These are phyloP conservation scores for Hemileccinum impolitum DNA, from an alignment of 768 basidiomycete genomes.

Conservation along the genomic window DNA sequence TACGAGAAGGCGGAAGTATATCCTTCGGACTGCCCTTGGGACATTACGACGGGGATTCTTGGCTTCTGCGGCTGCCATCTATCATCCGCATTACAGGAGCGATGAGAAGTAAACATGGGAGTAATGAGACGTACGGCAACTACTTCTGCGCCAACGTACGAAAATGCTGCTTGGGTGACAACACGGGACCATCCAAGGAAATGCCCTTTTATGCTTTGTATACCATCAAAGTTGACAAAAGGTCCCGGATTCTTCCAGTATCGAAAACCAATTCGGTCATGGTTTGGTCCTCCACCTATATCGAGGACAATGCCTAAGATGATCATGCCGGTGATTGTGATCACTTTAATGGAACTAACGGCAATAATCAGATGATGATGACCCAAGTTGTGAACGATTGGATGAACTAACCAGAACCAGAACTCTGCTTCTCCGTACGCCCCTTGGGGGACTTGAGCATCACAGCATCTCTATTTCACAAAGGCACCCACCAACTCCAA, in stretches of 20 bases:
- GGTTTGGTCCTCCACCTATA: conserved; percentile 51
- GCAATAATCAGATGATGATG: not conserved
- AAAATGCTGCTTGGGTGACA: conserved; percentile 54
- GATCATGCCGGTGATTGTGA: conserved; percentile 40
- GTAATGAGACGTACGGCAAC: conserved; percentile 29
- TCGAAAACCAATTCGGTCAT: conserved; percentile 46
- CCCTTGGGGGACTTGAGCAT: conserved; percentile 12
- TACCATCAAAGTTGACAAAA: conserved; percentile 41
- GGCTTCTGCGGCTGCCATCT: conserved; percentile 42
- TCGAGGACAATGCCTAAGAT: conserved; percentile 44
- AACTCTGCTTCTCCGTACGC: conserved; percentile 45
- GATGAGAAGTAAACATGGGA: not conserved
- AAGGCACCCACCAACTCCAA: conserved; percentile 30
- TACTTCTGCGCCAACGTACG: conserved; percentile 52
- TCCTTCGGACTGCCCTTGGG: conserved; percentile 34
- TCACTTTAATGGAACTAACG: conserved; percentile 47
- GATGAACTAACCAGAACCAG: conserved; percentile 34
- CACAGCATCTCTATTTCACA: not conserved
- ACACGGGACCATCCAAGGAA: conserved; percentile 50
- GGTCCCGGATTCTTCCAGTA: conserved; percentile 52
- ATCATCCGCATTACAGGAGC: not conserved
- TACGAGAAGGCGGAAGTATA: conserved; percentile 40
- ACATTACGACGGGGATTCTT: conserved; percentile 44
- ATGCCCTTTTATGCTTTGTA: conserved; percentile 40
- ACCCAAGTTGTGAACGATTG: too few relatives aligned